Base-by-base conservation (phyloP, 2,329 filamentous ascomycete species). In the Neocatenulostroma microsporum region DNA sequence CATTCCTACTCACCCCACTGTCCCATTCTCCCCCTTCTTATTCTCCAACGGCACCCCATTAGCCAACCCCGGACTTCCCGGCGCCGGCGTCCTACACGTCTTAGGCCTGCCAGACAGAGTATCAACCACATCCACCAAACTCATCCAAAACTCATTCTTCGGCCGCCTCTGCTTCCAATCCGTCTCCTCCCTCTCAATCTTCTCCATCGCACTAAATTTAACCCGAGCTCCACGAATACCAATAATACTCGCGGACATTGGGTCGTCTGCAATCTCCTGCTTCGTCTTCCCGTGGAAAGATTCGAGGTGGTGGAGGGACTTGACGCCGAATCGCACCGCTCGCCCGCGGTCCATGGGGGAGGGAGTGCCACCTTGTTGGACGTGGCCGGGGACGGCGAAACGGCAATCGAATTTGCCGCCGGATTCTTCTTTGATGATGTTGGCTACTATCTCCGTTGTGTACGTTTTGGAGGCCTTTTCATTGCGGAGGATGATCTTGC, bases 341-440 rank as follows among this genome's bases (percentile, higher is more conserved):
- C 91, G 80, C 53, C 89, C 88, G 37, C 91, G 82, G 64, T 98
- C 91, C 88, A 98, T 96, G 5, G 91, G 80, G 3, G 85, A 93
- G 0, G 91, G 91, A 28, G 84, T 85, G 40, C 86, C 87, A 51
- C 88, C 88, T 66, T 95, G 89, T 63, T 95, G 88, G 48, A 94
- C 88, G 65, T 95, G 88, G 11, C 88, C 88, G 1, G 88, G 88
- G 34, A 94, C 89, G 49, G 85, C 88, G 58, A 91, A 83, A 42
- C 89, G 80, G 30, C 84, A 84, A 62, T 98, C 91, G 57, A 98
- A 98, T 12, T 87, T 80, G 47, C 87, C 87, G 51, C 84, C 81
- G 7, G 87, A 84, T 62, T 96, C 91, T 50, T 94, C 87, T 40
- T 84, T 84, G 65, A 98, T 94, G 64, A 96, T 95, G 57, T 89